Evolutionary conservation across 352 stramenopile genomes (phyloP), one percentile per base, ranked within the genome.

Genomic region (Thraustochytrium sp.): DNA sequence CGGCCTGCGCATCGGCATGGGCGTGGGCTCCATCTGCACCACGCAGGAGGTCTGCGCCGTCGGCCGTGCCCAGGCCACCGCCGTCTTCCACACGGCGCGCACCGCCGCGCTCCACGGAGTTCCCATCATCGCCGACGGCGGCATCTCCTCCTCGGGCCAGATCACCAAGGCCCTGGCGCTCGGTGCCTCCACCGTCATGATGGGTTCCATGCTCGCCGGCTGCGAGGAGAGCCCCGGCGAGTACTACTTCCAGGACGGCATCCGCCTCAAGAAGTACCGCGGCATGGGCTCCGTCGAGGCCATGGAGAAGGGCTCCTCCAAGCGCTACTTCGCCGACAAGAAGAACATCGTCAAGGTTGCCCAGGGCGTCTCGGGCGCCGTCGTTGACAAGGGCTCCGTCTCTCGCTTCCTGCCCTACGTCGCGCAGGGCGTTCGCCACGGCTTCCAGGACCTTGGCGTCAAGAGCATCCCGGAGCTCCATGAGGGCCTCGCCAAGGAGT

Each of bases 171-270:
- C 97, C 8, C 90, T 99, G 53, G 93, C 90, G 26, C 90, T 99
- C 26, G 97, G 97, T 65, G 97, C 97, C 29, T 98, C 94, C 54
- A 96, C 95, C 38, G 97, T 99, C 84, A 99, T 99, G 97, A 99
- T 98, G 93, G 97, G 97, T 46, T 98, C 93, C 85, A 97, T 99
- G 87, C 96, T 99, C 82, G 97, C 97, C 31, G 97, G 97, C 65
- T 99, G 97, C 2, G 97, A 99, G 85, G 97, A 99, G 88, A 94
- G 97, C 36, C 97, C 97, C 2, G 97, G 97, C 37, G 96, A 99
- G 87, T 99, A 99, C 90, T 99, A 98, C 88, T 99, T 99, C 90
- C 96, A 99, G 91, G 96, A 99, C 88, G 97, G 97, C 54, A 96
- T 99, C 77, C 94, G 97, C 76, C 90, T 99, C 40, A 99, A 99